phyloP scores from a whole-genome alignment of 2,329 filamentous ascomycete genomes.

The Exutisphaerella laricina region DNA sequence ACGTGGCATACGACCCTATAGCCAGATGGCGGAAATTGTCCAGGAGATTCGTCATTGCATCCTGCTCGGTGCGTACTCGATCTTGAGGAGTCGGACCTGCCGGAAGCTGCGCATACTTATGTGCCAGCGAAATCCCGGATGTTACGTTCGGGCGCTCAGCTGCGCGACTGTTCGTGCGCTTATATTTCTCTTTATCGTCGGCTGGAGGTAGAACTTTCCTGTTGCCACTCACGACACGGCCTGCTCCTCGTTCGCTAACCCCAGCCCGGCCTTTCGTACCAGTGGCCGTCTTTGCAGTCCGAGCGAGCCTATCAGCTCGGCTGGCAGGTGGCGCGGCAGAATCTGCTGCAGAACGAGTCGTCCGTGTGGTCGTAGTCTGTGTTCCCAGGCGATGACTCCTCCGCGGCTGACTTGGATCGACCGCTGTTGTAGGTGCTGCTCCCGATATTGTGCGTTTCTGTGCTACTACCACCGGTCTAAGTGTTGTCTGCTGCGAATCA shows the following conservation, averaged over 20 bases:
- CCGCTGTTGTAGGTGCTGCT: conserved; percentile 23
- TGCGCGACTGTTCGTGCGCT: conserved; percentile 55
- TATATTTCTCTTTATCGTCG: conserved; percentile 54
- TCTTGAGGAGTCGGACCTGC: conserved; percentile 11
- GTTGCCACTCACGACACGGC: conserved; percentile 84
- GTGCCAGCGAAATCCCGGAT: conserved; percentile 15
- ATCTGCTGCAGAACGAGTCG: conserved; percentile 54
- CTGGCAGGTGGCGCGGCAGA: conserved; percentile 49
- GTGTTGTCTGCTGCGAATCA: conserved; percentile 27
- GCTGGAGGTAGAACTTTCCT: conserved; percentile 53
- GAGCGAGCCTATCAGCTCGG: conserved; percentile 47
- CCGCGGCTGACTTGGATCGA: conserved; percentile 42
- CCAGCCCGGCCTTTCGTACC: conserved; percentile 61
- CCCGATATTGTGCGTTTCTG: conserved; percentile 92
- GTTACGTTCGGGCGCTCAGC: conserved; percentile 35
- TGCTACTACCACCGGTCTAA: conserved; percentile 37
- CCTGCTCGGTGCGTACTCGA: conserved; percentile 47
- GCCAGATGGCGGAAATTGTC: conserved; percentile 79
- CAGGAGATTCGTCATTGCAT: conserved; percentile 69
- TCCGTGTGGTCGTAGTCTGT: conserved; percentile 60
- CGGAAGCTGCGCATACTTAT: conserved; percentile 19
- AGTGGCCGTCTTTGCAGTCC: conserved; percentile 59
- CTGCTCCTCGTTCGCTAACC: conserved; percentile 55
- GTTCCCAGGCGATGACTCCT: conserved; percentile 50
- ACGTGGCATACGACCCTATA: conserved; percentile 67